Percentiles rank a stretch among this genome's conserved stretches.
phyloP scores from a whole-genome alignment of 129 eudicot species.

The Flaveria linearis region DNA sequence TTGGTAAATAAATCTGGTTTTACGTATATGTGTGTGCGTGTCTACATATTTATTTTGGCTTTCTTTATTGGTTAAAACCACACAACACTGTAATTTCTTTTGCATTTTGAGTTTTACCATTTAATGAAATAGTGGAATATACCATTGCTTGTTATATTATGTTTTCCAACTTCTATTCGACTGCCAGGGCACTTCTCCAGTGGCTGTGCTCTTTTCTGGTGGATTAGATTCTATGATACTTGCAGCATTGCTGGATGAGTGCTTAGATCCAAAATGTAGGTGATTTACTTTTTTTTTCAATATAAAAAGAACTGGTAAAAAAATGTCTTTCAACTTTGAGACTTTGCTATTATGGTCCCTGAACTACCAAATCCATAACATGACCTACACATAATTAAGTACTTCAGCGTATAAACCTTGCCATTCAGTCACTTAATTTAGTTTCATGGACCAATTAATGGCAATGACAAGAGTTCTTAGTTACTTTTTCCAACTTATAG shows the following conservation, averaged over 20 bases:
- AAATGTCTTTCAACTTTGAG: not conserved
- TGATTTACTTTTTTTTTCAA: constrained; percentile 11
- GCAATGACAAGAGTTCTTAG: not conserved
- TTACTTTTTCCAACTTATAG: not conserved
- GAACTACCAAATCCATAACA: not conserved
- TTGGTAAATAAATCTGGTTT: constrained; percentile 22
- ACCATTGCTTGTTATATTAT: not conserved
- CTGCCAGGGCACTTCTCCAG: constrained; percentile 62
- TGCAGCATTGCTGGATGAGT: constrained; percentile 82
- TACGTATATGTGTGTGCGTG: not conserved
- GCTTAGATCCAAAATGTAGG: constrained; percentile 81
- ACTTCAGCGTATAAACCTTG: not conserved
- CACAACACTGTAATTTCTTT: not conserved
- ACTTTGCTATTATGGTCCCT: constrained; percentile 2
- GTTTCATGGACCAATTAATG: not conserved
- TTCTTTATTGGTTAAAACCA: not conserved
- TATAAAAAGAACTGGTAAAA: not conserved
- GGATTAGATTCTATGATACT: constrained; percentile 97
- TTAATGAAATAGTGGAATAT: not conserved
- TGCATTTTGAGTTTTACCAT: not conserved
- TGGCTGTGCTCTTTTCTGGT: constrained; percentile 96
- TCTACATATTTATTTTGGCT: not conserved
- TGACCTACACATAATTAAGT: not conserved
- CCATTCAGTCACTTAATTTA: not conserved
- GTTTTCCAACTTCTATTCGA: constrained; percentile 10